These are phyloP conservation scores for Rhodotorula sp. DNA, from an alignment of 1,284 basidiomycete genomes.

Conservation along the genomic window DNA sequence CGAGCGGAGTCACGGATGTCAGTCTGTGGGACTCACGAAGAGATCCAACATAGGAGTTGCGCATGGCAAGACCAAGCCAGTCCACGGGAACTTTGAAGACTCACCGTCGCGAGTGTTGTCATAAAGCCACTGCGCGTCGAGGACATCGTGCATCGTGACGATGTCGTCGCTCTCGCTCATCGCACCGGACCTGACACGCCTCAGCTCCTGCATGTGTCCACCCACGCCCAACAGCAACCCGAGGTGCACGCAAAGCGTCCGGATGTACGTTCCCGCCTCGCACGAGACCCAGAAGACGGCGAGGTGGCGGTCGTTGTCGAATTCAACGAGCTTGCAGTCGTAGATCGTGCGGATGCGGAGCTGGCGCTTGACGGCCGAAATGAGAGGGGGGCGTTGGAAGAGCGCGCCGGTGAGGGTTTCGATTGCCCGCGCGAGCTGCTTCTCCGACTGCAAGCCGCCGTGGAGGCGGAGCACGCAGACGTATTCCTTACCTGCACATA, in stretches of 20 bases:
- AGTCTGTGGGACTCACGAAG: neutral
- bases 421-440: constrained; percentile 84
- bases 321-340: constrained; percentile 93
- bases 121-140: constrained; percentile 98
- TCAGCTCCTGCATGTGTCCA: constrained; percentile 98
- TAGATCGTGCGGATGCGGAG: constrained; percentile 97
- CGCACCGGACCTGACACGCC: constrained; percentile 91
- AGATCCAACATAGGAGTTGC: neutral
- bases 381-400: constrained; percentile 97
- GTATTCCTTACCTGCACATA: constrained; percentile 84
- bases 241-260: constrained; percentile 95
- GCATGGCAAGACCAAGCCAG: too few relatives aligned
- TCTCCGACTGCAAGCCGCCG: constrained; percentile 72
- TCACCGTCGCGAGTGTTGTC: constrained; percentile 96
- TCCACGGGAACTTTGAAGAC: constrained; percentile 41
- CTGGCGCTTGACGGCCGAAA: constrained; percentile 98
- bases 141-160: constrained; percentile 99
- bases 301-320: constrained; percentile 95
- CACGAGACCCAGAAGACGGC: constrained; percentile 98
- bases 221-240: constrained; percentile 94
- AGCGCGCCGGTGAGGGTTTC: constrained; percentile 97
- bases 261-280: constrained; percentile 98
- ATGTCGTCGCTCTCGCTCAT: constrained; percentile 97
- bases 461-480: constrained; percentile 94
- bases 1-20: neutral